phyloP scores from a whole-genome alignment of 768 basidiomycete species.

The Phlebiopsis flavidoalba region DNA sequence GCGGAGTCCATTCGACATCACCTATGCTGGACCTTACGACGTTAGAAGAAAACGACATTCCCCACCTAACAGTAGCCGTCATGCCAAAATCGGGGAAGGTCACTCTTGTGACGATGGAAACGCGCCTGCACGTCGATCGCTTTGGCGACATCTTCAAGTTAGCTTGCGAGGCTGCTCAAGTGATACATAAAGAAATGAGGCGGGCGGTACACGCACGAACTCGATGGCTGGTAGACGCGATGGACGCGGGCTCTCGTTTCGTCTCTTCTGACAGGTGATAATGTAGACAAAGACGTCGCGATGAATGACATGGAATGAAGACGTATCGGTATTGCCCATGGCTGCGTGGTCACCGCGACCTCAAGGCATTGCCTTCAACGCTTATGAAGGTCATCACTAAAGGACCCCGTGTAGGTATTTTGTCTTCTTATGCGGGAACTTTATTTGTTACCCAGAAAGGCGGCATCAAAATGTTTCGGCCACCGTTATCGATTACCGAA shows the following conservation, averaged over 20 bases:
- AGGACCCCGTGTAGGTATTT: not conserved
- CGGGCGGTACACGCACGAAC: constrained; percentile 62
- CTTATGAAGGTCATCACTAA: not conserved
- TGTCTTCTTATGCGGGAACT: not conserved
- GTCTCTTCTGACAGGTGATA: constrained; percentile 16
- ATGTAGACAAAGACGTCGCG: constrained; percentile 17
- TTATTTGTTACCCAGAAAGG: not conserved
- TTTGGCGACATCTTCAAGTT: constrained; percentile 86
- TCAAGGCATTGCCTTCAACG: not conserved
- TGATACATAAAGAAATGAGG: constrained; percentile 84
- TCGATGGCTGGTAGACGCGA: constrained; percentile 52
- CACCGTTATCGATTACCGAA: not conserved
- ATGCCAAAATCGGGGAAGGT: constrained; percentile 86
- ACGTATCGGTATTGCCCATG: not conserved
- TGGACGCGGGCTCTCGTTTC: constrained; percentile 43
- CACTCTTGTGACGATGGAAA: constrained; percentile 90
- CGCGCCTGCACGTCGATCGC: constrained; percentile 85
- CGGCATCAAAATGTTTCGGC: not conserved
- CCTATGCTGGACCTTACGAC: constrained; percentile 84
- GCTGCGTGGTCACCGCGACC: not conserved
- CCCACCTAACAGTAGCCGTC: constrained; percentile 82
- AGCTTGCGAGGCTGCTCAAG: constrained; percentile 70
- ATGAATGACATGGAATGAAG: constrained; percentile 17
- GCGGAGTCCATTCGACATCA: constrained; percentile 77
- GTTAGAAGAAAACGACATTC: constrained; percentile 88